phyloP scores from a whole-genome alignment of 345 rosid species.

The Linum usitatissimum region DNA sequence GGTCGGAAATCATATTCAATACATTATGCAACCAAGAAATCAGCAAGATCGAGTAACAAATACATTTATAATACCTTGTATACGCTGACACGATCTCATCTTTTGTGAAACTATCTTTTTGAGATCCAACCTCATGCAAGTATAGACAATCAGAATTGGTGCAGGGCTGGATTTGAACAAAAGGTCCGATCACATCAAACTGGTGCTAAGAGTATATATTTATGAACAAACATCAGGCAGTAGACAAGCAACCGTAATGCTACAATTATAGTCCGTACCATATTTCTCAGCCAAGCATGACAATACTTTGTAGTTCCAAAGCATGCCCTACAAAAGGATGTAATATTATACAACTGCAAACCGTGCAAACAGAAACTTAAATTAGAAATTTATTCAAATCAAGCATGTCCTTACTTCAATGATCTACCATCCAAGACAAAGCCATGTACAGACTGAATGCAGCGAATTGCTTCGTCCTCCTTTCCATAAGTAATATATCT shows the following conservation, averaged over 20 bases:
- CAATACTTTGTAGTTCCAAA: slow-evolving; percentile 95
- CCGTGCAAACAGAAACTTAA: slow-evolving; percentile 6
- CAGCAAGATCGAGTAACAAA: background rate
- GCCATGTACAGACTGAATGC: slow-evolving; percentile 87
- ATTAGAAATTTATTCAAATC: background rate
- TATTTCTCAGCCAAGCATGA: slow-evolving; percentile 94
- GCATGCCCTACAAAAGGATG: slow-evolving; percentile 55
- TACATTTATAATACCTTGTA: slow-evolving; percentile 14
- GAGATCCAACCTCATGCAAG: slow-evolving; percentile 23
- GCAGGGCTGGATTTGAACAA: slow-evolving; percentile 20
- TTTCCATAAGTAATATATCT: slow-evolving; percentile 75
- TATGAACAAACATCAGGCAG: background rate
- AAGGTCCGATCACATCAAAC: background rate
- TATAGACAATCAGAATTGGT: slow-evolving; percentile 23
- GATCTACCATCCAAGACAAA: slow-evolving; percentile 77
- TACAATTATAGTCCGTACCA: slow-evolving; percentile 30
- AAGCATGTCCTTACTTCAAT: slow-evolving; percentile 37
- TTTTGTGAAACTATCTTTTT: slow-evolving; percentile 24
- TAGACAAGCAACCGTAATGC: background rate
- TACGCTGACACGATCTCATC: slow-evolving; percentile 22
- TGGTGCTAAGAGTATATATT: background rate
- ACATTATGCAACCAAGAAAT: background rate
- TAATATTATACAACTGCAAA: slow-evolving; percentile 3
- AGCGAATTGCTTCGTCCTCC: slow-evolving; percentile 89
- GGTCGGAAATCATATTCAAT: background rate